phyloP scores from a whole-genome alignment of 495 filamentous ascomycete species.

The Xylaria acuta region DNA sequence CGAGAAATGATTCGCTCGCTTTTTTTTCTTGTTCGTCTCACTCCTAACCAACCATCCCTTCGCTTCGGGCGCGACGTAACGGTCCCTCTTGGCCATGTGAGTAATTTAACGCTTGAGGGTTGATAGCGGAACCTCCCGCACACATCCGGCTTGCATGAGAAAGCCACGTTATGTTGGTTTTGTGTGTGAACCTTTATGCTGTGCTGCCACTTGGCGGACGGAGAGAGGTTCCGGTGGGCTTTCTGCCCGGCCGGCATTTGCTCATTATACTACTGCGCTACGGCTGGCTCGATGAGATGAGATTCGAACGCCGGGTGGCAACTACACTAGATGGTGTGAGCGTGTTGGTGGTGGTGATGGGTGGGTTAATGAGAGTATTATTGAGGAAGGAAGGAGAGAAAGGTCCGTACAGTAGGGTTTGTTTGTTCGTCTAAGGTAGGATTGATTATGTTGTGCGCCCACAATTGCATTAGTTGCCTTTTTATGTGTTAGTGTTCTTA shows the following conservation, averaged over 20 bases:
- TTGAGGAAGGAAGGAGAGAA: background rate
- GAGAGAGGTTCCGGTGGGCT: background rate
- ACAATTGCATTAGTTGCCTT: background rate
- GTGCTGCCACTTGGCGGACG: constrained; percentile 8
- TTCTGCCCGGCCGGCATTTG: background rate
- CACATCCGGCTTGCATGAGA: constrained; percentile 5
- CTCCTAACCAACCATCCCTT: background rate
- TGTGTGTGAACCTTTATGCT: background rate
- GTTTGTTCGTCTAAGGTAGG: background rate
- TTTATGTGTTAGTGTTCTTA: background rate
- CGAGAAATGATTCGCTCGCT: constrained; percentile 14
- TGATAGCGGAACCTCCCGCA: constrained; percentile 10
- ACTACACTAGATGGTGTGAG: background rate
- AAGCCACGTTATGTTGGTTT: background rate
- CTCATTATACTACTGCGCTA: background rate
- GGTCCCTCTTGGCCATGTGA: background rate
- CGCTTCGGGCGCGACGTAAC: background rate
- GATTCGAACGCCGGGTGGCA: background rate
- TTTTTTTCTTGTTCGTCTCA: background rate
- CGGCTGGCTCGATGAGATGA: background rate
- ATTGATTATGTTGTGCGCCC: background rate
- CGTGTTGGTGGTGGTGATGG: background rate
- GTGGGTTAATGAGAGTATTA: background rate
- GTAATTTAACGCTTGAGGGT: background rate
- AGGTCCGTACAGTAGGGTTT: background rate